Evolutionary conservation across 2,329 filamentous ascomycete genomes (phyloP), one percentile per base, ranked within the genome.

Genomic region (Penicillium sp.): DNA sequence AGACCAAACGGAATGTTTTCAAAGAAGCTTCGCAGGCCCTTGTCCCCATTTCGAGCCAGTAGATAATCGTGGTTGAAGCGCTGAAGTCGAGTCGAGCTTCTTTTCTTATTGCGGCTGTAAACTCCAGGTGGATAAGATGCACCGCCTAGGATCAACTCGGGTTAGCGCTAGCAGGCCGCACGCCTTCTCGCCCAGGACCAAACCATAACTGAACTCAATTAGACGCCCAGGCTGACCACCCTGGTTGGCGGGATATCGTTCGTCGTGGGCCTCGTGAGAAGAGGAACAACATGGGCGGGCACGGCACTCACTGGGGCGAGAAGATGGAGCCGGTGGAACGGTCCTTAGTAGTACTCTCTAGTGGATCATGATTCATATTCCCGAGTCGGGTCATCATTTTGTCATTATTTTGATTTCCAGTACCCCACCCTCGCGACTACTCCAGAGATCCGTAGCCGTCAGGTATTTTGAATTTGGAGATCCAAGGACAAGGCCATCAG

Each of bases 91-190:
- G 49, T 38, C 19, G 63, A 60, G 63, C 63, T 62, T 65, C 57
- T 63, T 53, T 61, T 51, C 57, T 66, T 51, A 62, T 60, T 66
- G 64, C 64, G 62, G 64, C 64, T 65, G 60, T 57, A 66, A 60
- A 60, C 51, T 60, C 58, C 48, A 55, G 41, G 62, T 64, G 62
- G 64, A 56, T 63, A 52, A 51, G 35, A 58, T 60, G 54, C 58
- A 58, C 52, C 35, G 31, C 49, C 60, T 62, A 62, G 30, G 30
- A 50, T 58, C 15, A 58, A 62, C 55, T 50, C 8, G 55, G 55
- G 44, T 55, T 62, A 62, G 60, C 60, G 55, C 23, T 57, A 49
- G 45, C 38, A 35, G 54, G 26, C 29, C 38, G 23, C 31, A 44
- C 31, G 31, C 30, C 48, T 41, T 41, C 46, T 44, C 29, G 48